A percentile compares a stretch with the other conserved stretches of the same genome.
phyloP scores from a whole-genome alignment of 1,284 basidiomycete genomes.

The Puccinia triticina region DNA sequence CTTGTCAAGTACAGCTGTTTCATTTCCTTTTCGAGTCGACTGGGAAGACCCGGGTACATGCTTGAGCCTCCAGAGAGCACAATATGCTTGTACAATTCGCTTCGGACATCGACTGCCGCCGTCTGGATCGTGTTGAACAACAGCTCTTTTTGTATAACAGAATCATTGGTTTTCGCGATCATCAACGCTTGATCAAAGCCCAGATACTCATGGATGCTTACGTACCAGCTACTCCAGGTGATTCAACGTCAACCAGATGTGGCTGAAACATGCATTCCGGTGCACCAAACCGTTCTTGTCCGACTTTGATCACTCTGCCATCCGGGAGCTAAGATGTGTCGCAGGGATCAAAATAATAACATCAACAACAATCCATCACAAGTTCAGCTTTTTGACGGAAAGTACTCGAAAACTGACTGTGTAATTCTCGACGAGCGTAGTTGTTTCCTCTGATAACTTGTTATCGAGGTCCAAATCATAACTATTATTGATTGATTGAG shows the following conservation, averaged over 20 bases:
- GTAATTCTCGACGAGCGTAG: constrained; percentile 92
- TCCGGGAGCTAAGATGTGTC: constrained; percentile 75
- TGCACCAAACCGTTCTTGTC: constrained; percentile 98
- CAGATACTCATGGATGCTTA: constrained; percentile 37
- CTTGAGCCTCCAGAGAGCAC: constrained; percentile 95
- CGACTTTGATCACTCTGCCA: constrained; percentile 94
- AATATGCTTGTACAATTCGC: constrained; percentile 96
- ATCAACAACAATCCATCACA: constrained; percentile 4
- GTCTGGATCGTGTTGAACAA: constrained; percentile 93
- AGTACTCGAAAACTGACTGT: constrained; percentile 67
- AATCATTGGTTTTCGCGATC: not conserved
- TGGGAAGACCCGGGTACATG: constrained; percentile 98
- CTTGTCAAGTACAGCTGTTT: constrained; percentile 94
- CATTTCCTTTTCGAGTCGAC: constrained; percentile 97
- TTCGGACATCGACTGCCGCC: constrained; percentile 84
- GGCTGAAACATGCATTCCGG: constrained; percentile 99
- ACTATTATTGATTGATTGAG: constrained; percentile 62
- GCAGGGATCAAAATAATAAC: not conserved
- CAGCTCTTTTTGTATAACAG: constrained; percentile 68
- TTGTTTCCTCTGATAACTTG: constrained; percentile 91
- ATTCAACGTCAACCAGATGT: constrained; percentile 94
- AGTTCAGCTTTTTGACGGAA: not conserved
- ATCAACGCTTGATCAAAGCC: not conserved
- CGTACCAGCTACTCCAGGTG: constrained; percentile 88
- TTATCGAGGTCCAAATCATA: constrained; percentile 96